These are phyloP conservation scores for Dryadomyces quercivorus DNA, from an alignment of 2,329 filamentous ascomycete species.

Conservation along the genomic window DNA sequence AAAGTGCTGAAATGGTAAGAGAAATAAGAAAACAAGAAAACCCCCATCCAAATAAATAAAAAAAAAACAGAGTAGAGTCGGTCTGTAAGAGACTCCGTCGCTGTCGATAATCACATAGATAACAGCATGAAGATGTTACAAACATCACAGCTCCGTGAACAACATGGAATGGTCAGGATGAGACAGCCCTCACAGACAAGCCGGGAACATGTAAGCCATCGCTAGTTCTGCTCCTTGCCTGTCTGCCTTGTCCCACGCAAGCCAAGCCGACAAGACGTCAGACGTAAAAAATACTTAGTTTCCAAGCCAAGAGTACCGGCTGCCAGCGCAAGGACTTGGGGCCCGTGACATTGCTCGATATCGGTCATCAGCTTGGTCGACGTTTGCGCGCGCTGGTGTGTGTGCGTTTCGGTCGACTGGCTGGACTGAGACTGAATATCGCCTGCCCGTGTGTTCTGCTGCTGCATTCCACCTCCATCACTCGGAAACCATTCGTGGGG, in stretches of 20 bases:
- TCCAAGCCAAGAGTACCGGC: too few species aligned
- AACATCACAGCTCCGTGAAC: background rate
- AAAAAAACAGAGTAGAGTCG: background rate
- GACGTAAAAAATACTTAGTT: too few species aligned
- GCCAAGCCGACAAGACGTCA: too few species aligned
- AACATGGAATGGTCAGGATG: background rate
- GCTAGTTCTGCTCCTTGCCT: background rate
- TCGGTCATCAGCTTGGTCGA: background rate
- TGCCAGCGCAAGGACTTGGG: too few species aligned
- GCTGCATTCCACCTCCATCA: background rate
- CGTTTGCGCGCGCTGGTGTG: background rate
- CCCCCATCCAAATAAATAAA: background rate
- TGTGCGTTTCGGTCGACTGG: background rate
- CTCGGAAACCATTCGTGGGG: background rate
- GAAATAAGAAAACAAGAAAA: background rate
- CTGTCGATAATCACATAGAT: background rate
- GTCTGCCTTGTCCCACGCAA: too few species aligned
- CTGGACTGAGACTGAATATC: background rate
- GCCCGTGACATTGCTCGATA: too few species aligned
- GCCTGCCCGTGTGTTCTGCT: background rate
- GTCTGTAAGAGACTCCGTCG: background rate
- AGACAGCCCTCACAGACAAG: background rate
- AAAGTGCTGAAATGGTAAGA: background rate
- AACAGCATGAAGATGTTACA: background rate
- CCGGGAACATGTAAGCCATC: too few species aligned